Base-by-base conservation (phyloP, 352 stramenopile species). In the Elongisporangium undulatum region DNA sequence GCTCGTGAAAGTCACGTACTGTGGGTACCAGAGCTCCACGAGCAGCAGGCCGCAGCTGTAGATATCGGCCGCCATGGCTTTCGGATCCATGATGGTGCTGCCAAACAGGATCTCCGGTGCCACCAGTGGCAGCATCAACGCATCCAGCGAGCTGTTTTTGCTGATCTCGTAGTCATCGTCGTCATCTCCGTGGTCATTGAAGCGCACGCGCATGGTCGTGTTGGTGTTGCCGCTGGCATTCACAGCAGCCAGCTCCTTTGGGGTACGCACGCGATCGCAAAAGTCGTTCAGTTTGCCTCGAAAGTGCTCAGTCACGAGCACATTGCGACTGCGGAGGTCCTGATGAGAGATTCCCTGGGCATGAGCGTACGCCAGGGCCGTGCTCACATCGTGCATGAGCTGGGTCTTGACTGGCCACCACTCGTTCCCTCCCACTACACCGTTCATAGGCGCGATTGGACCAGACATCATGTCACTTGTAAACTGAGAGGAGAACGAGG, bases 261-360 rank as follows among this genome's bases (percentile, higher is more conserved):
- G 49, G 2, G 68, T 67, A 1, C 67, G 59, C 52, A 64, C 70
- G 50, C 82, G 52, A 16, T 75, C 77, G 3, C 76, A 68, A 29
- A 82, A 74, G 41, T 90, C 80, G 19, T 69, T 80, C 53, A 92
- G 51, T 56, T 90, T 92, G 66, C 75, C 83, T 17, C 59, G 59
- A 54, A 86, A 79, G 17, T 69, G 22, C 21, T 82, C 73, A 1
- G 73, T 82, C 48, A 90, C 63, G 21, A 92, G 68, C 23, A 92
- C 75, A 59, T 90, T 90, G 39, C 81, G 75, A 67, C 74, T 88
- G 2, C 82, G 81, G 22, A 92, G 24, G 39, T 92, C 83, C 39
- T 71, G 72, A 23, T 92, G 83, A 9, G 71, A 77, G 26, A 88
- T 62, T 3, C 71, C 67, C 49, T 63, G 66, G 23, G 75, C 71